Evolutionary conservation across 1,284 basidiomycete genomes (phyloP), one percentile per base, ranked within the genome.

Genomic region (Trametes hirsuta): DNA sequence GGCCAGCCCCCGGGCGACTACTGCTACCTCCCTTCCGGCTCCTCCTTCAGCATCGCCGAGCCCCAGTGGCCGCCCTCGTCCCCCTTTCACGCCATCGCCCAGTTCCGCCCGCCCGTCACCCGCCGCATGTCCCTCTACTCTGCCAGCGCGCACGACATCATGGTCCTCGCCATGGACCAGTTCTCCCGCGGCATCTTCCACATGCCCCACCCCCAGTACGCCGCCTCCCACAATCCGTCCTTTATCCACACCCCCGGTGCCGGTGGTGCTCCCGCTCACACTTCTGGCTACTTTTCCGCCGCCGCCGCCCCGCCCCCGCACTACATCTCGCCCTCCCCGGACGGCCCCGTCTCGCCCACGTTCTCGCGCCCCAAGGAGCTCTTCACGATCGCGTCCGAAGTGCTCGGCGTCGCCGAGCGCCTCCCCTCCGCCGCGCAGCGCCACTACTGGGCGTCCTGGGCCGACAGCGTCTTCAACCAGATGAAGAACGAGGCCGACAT

Each of bases 101-200:
- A 77, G 37, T 76, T 77, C 24, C 76, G 84, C 15, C 82, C 85
- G 15, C 83, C 84, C 2, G 72, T 82, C 11, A 82, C 84, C 6
- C 72, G 79, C 11, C 77, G 84, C 37, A 81, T 84, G 75, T 74
- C 78, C 8, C 71, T 87, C 14, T 69, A 74, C 6, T 71, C 68
- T 11, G 75, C 78, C 1, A 72, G 75, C 8, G 75, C 84, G 3
- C 72, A 83, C 69, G 84, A 86, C 47, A 71, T 87, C 51, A 74
- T 87, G 70, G 72, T 80, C 12, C 76, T 85, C 40, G 86, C 86
- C 10, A 83, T 85, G 76, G 86, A 88, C 69, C 86, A 87, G 64
- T 86, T 88, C 68, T 81, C 81, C 9, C 76, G 86, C 25, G 86
- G 85, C 3, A 86, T 88, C 61, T 84, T 89, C 69, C 83, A 86